phyloP scores from a whole-genome alignment of 108 stramenopile genomes.

The Cyclotella atomus region DNA sequence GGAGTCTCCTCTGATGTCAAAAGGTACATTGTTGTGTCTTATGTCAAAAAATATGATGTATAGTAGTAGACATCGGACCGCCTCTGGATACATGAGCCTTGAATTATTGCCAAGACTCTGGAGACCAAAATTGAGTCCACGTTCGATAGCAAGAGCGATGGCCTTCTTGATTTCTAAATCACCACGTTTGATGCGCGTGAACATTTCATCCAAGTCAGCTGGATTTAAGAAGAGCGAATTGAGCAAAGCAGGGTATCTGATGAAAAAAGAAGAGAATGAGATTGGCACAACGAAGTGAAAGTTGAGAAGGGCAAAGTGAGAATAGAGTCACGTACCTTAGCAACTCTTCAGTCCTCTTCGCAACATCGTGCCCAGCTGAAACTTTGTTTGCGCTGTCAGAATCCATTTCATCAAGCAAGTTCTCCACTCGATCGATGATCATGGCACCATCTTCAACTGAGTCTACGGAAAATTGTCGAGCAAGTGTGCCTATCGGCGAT shows the following conservation, averaged over 20 bases:
- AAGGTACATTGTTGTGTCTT: conserved; percentile 25
- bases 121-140: conserved; percentile 62
- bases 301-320: too few species aligned
- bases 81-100: conserved; percentile 67
- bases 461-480: conserved; percentile 45
- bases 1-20: conserved; percentile 37
- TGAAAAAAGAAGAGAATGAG: background rate
- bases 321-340: conserved; percentile 33
- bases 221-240: conserved; percentile 75
- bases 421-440: conserved; percentile 46
- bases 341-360: conserved; percentile 61
- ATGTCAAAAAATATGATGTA: conserved; percentile 70
- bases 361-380: conserved; percentile 48
- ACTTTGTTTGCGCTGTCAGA: conserved; percentile 15
- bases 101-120: conserved; percentile 50
- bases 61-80: conserved; percentile 66
- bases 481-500: conserved; percentile 5
- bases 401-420: conserved; percentile 40
- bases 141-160: conserved; percentile 63
- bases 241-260: conserved; percentile 57
- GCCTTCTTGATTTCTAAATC: conserved; percentile 41
- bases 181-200: conserved; percentile 31
- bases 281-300: too few species aligned
- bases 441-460: conserved; percentile 25
- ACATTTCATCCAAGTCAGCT: conserved; percentile 62